These are phyloP conservation scores for Trematosphaeria pertusa DNA, from an alignment of 2,329 filamentous ascomycete species.

Conservation along the genomic window DNA sequence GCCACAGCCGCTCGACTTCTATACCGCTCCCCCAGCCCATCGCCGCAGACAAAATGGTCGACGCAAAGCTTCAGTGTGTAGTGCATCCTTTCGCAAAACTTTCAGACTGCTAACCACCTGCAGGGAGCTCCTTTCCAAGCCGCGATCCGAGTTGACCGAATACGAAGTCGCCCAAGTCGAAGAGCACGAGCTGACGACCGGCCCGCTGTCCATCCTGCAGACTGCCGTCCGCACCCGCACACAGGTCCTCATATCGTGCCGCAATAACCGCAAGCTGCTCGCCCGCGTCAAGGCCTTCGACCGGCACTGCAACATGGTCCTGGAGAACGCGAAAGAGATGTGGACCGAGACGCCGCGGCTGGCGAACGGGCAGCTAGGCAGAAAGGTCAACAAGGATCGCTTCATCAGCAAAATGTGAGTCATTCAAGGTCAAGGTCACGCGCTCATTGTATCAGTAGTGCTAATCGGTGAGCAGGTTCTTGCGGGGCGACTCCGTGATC, in stretches of 20 bases:
- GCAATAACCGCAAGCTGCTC: conserved; percentile 97
- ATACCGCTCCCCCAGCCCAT: conserved; percentile 2
- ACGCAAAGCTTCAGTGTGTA: conserved; percentile 54
- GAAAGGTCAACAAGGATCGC: conserved; percentile 94
- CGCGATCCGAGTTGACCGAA: conserved; percentile 91
- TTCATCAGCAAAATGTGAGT: conserved; percentile 97
- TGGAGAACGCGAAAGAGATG: conserved; percentile 99
- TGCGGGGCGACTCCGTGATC: conserved; percentile 87
- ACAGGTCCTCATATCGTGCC: conserved; percentile 95
- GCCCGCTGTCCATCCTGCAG: conserved; percentile 91
- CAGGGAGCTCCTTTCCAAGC: conserved; percentile 89
- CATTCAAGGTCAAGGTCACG: no score
- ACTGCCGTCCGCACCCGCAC: conserved; percentile 94
- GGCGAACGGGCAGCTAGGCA: conserved; percentile 85
- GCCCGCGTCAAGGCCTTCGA: conserved; percentile 98
- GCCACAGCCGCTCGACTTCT: conserved; percentile 4
- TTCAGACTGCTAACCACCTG: conserved; percentile 29
- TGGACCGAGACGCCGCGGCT: conserved; percentile 93
- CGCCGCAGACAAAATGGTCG: conserved; percentile 33
- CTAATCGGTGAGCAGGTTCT: conserved; percentile 66
- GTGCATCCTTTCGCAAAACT: not conserved
- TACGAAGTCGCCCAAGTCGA: conserved; percentile 87
- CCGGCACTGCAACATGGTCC: conserved; percentile 98
- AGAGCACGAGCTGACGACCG: conserved; percentile 80
- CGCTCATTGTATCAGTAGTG: no score